These are phyloP conservation scores for Dalechampia spathulata DNA, from an alignment of 441 rosid species.

Conservation along the genomic window DNA sequence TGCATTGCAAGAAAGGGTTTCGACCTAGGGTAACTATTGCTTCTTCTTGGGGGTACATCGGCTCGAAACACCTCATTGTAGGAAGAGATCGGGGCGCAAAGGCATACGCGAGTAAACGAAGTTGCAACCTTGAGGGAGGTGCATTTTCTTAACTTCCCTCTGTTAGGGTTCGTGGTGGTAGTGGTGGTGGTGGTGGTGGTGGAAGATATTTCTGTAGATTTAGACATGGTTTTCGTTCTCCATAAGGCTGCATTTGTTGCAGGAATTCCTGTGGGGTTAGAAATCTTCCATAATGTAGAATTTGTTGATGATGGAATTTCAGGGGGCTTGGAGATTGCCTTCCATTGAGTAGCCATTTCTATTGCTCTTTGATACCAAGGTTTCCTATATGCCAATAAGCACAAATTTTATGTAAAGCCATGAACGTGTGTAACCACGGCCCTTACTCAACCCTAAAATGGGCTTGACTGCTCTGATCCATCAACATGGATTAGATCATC, in stretches of 20 bases:
- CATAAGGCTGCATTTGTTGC: slow-evolving; percentile 27
- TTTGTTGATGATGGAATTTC: slow-evolving; percentile 18
- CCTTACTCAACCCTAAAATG: too few relatives aligned
- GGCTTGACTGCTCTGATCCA: too few relatives aligned
- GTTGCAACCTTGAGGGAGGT: slow-evolving; percentile 66
- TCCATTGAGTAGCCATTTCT: slow-evolving; percentile 62
- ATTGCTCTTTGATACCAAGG: slow-evolving; percentile 92
- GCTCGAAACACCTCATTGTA: slow-evolving; percentile 73
- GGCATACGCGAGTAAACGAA: slow-evolving; percentile 81
- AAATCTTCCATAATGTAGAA: slow-evolving; percentile 32
- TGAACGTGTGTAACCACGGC: too few relatives aligned
- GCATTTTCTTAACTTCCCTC: slow-evolving; percentile 56
- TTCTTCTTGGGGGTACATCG: slow-evolving; percentile 73
- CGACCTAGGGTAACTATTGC: slow-evolving; percentile 83
- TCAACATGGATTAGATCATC: too few relatives aligned
- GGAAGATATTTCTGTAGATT: slow-evolving; percentile 15
- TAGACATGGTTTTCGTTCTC: slow-evolving; percentile 30
- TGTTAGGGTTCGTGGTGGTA: slow-evolving; percentile 10
- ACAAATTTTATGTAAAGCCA: too few relatives aligned
- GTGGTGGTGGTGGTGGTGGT: background rate
- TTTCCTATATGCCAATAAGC: slow-evolving; percentile 45
- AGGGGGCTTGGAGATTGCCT: slow-evolving; percentile 29
- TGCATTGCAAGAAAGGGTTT: slow-evolving; percentile 32
- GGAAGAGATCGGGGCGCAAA: slow-evolving; percentile 82
- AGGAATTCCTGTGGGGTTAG: slow-evolving; percentile 29